Conservation (phyloP, 1,284 basidiomycete species). For the Mycosarcoma maydis region DNA sequence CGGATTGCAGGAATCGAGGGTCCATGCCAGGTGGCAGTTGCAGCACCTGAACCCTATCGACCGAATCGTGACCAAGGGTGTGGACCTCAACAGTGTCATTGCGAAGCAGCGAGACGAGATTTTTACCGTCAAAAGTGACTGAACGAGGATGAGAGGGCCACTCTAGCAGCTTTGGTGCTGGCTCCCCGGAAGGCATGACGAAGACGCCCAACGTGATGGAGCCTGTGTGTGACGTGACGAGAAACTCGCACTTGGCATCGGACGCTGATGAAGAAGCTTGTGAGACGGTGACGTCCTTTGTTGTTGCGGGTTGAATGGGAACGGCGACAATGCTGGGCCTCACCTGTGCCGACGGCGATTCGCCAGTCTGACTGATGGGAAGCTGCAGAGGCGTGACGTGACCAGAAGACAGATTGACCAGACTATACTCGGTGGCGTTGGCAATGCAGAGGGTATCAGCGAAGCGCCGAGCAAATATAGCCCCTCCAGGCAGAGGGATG, state of each 20-base stretch:
- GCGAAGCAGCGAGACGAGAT: constrained; percentile 58
- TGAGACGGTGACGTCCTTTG: constrained; percentile 17
- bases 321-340: constrained; percentile 61
- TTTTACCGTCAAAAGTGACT: constrained; percentile 43
- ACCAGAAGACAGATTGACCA: constrained; percentile 54
- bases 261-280: constrained; percentile 1
- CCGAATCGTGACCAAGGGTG: constrained; percentile 25
- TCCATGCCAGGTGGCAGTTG: constrained; percentile 49
- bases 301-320: constrained; percentile 2
- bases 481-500: constrained; percentile 56
- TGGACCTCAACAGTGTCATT: constrained; percentile 63
- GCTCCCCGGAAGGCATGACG: constrained; percentile 59
- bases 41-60: constrained; percentile 43
- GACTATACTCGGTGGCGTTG: constrained; percentile 58
- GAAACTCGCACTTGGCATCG: constrained; percentile 50
- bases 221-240: constrained; percentile 62
- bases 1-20: constrained; percentile 49
- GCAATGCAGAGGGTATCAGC: constrained; percentile 60
- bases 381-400: constrained; percentile 55
- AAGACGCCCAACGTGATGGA: constrained; percentile 62
- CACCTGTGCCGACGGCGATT: constrained; percentile 55
- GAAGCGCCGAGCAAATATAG: constrained; percentile 58
- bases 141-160: constrained; percentile 64
- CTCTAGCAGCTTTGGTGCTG: constrained; percentile 61
- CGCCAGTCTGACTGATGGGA: constrained; percentile 62